Evolutionary conservation across 2,329 filamentous ascomycete genomes (phyloP).

Genomic region (Madurella mycetomatis): DNA sequence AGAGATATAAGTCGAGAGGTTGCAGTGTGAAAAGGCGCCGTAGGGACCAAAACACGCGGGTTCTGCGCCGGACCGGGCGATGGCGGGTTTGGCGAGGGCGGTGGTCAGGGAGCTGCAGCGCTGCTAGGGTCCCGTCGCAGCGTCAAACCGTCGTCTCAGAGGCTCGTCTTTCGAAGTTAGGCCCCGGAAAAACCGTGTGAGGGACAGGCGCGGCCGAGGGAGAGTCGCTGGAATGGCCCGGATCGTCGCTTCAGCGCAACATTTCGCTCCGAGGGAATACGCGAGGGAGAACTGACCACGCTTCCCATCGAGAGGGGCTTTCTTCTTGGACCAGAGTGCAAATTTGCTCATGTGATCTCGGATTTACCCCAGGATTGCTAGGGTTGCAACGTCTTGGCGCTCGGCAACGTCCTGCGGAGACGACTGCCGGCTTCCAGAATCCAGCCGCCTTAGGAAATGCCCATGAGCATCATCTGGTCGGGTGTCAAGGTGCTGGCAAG

Average conservation of each 20-base stretch:
- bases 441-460: too few species aligned
- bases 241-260: not conserved
- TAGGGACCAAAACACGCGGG: not conserved
- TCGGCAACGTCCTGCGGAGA: not conserved
- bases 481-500: too few species aligned
- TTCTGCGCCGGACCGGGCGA: too few species aligned
- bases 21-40: not conserved
- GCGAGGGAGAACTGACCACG: not conserved
- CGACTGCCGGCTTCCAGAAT: not conserved
- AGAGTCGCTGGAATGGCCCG: not conserved
- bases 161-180: not conserved
- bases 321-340: constrained; percentile 4
- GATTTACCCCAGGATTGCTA: constrained; percentile 9
- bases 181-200: too few species aligned
- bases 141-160: not conserved
- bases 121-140: not conserved
- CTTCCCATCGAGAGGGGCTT: constrained; percentile 9
- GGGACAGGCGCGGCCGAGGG: not conserved
- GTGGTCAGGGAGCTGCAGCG: not conserved
- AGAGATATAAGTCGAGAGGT: not conserved
- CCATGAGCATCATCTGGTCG: too few species aligned
- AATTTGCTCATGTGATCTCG: constrained; percentile 20
- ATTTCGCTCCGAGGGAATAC: not conserved
- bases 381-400: constrained; percentile 14
- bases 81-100: not conserved